phyloP scores from a whole-genome alignment of 371 early-diverging fungal species.

The Circinella umbellata region DNA sequence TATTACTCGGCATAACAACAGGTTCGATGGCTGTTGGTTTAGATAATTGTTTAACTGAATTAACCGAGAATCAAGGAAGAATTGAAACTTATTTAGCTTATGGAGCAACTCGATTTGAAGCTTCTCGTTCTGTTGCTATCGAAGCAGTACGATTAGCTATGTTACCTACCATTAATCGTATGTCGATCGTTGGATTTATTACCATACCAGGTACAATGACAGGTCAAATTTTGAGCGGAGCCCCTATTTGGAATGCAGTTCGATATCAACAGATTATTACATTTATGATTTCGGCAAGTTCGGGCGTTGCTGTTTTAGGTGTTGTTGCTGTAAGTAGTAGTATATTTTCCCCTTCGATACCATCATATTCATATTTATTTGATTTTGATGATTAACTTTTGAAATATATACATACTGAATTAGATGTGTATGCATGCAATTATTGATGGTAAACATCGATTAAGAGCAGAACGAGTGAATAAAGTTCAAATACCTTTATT shows the following conservation, averaged over 20 bases:
- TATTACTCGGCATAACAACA: slow-evolving; percentile 83
- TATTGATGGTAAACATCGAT: slow-evolving; percentile 53
- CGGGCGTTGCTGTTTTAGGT: slow-evolving; percentile 62
- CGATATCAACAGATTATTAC: slow-evolving; percentile 79
- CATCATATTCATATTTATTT: too few relatives aligned
- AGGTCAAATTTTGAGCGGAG: slow-evolving; percentile 86
- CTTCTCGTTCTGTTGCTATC: slow-evolving; percentile 67
- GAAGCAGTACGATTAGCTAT: slow-evolving; percentile 78
- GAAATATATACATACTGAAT: not conserved
- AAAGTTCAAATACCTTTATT: slow-evolving; percentile 10
- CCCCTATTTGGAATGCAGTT: slow-evolving; percentile 76
- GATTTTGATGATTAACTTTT: too few relatives aligned
- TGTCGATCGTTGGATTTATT: slow-evolving; percentile 85
- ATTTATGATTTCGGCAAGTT: slow-evolving; percentile 74
- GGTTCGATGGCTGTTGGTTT: slow-evolving; percentile 80
- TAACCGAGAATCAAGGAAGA: slow-evolving; percentile 62
- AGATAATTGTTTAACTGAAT: slow-evolving; percentile 50
- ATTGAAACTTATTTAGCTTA: slow-evolving; percentile 75
- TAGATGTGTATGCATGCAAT: slow-evolving; percentile 55
- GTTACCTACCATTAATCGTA: slow-evolving; percentile 81
- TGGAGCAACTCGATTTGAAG: slow-evolving; percentile 88
- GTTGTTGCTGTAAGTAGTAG: slow-evolving; percentile 58
- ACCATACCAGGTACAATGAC: slow-evolving; percentile 88
- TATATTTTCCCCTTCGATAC: too few relatives aligned
- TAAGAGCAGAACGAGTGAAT: slow-evolving; percentile 57